phyloP scores from a whole-genome alignment of 805 yeast genomes.

The Lachancea lanzarotensis region DNA sequence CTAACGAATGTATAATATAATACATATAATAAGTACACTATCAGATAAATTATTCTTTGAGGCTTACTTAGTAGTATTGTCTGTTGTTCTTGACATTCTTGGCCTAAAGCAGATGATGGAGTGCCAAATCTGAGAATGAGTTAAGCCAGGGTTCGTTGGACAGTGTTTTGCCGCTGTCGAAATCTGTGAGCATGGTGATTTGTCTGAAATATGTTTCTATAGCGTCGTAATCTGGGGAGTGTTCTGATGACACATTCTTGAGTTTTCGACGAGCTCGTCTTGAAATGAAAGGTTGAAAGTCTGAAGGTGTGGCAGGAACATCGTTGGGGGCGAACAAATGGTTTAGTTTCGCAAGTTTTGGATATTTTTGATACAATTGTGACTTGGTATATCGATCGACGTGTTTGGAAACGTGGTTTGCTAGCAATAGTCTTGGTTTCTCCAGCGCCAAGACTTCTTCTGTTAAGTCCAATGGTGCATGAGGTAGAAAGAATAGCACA shows the following conservation, averaged over 20 bases:
- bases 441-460: conserved; percentile 33
- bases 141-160: conserved; percentile 39
- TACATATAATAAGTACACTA: neutral
- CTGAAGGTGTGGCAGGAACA: conserved; percentile 11
- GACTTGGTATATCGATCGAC: conserved; percentile 45
- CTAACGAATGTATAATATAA: neutral
- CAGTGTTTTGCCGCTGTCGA: conserved; percentile 19
- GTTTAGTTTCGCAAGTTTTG: conserved; percentile 35
- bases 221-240: conserved; percentile 18
- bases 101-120: no score
- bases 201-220: conserved; percentile 17
- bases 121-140: conserved; percentile 47
- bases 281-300: conserved; percentile 21
- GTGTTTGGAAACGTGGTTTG: conserved; percentile 47
- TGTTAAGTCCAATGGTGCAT: conserved; percentile 58
- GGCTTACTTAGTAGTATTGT: neutral
- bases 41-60: neutral
- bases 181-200: conserved; percentile 20
- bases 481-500: conserved; percentile 60
- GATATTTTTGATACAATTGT: conserved; percentile 40
- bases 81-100: neutral
- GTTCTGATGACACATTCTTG: conserved; percentile 14
- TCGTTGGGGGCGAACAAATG: neutral
- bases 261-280: conserved; percentile 16
- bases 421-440: conserved; percentile 39